These are phyloP conservation scores for Colletotrichum lindemuthianum DNA, from an alignment of 2,329 filamentous ascomycete species.

Conservation along the genomic window DNA sequence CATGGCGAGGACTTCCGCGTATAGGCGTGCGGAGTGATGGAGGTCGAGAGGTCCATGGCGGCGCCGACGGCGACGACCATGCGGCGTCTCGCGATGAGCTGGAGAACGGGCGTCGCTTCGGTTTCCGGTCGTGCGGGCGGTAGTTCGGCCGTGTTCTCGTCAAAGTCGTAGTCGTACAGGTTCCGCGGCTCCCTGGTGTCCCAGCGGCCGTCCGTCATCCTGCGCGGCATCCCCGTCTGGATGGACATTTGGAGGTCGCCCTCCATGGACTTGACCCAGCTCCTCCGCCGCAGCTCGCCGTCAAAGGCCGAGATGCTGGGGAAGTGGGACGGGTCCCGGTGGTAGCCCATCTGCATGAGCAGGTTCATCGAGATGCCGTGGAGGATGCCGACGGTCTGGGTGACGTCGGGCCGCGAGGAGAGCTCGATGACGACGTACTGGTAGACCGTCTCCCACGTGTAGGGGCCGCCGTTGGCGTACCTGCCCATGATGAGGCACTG, in stretches of 20 bases:
- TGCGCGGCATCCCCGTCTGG: constrained; percentile 55
- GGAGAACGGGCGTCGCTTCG: constrained; percentile 41
- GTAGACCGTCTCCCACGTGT: constrained; percentile 52
- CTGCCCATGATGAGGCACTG: constrained; percentile 50
- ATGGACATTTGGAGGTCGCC: constrained; percentile 53
- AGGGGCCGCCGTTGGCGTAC: constrained; percentile 55
- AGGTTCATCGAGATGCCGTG: constrained; percentile 14
- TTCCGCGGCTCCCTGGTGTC: constrained; percentile 56
- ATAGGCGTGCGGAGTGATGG: constrained; percentile 31
- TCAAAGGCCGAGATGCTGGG: constrained; percentile 51
- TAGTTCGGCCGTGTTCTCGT: constrained; percentile 46
- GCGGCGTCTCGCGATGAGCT: constrained; percentile 37
- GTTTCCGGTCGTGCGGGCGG: constrained; percentile 48
- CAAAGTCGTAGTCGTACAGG: constrained; percentile 54
- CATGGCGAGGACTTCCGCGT: constrained; percentile 37
- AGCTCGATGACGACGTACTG: constrained; percentile 48
- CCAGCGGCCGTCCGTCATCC: constrained; percentile 49
- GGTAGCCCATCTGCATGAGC: constrained; percentile 40
- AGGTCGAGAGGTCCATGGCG: constrained; percentile 37
- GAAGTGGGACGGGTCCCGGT: constrained; percentile 55
- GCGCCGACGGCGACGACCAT: constrained; percentile 40
- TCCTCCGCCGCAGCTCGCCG: constrained; percentile 57
- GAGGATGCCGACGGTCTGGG: constrained; percentile 16
- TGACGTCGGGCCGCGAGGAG: constrained; percentile 32
- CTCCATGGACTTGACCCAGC: constrained; percentile 53